Evolutionary conservation across 306 rosid genomes (phyloP), one percentile per base, ranked within the genome.

Genomic region (Gastrolobium villosum): DNA sequence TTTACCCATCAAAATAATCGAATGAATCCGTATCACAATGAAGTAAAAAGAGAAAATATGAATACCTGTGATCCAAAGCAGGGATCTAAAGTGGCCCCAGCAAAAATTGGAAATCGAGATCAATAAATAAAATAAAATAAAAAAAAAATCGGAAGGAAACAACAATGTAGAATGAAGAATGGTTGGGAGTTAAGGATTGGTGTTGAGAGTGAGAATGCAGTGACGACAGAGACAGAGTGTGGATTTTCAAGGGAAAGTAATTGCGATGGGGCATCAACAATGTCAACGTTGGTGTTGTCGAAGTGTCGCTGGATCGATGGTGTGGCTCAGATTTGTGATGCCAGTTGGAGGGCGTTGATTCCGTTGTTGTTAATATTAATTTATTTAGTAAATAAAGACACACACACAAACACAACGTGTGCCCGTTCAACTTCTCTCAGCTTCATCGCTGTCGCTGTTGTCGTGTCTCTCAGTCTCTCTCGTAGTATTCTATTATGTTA

Each of bases 291-390:
- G 82, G 70, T 13, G 7, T 1, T 43, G 49, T 39, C 55, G 13
- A 4, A 20, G 14, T 55, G n/a, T 31, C 44, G 31, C 35, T 36
- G 45, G 65, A 69, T 69, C 7, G 39, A 20, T 56, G 26, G 52
- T 46, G 35, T 56, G 26, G 52, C 40, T 70, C 45, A 70, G 83
- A 79, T 79, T 79, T 70, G 83, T 3, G 6, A 61, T 14, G 77
- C 71, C 77, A 79, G 37, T 20, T 70, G 77, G 72, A 60, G 14
- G 28, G 72, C 83, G 77, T 70, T 70, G 77, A 79, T 70, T 70
- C 77, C 83, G 77, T 46, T 70, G 72, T 49, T 11, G 53, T 68
- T 77, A 66, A 66, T 65, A 20, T 5, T 65, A 15, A 0, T 41
- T 1, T 64, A 26, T 43, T 28, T 31, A 3, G 56, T n/a, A 49